These are phyloP conservation scores for Penicillium cinerascens DNA, from an alignment of 495 filamentous ascomycete genomes.

Conservation along the genomic window DNA sequence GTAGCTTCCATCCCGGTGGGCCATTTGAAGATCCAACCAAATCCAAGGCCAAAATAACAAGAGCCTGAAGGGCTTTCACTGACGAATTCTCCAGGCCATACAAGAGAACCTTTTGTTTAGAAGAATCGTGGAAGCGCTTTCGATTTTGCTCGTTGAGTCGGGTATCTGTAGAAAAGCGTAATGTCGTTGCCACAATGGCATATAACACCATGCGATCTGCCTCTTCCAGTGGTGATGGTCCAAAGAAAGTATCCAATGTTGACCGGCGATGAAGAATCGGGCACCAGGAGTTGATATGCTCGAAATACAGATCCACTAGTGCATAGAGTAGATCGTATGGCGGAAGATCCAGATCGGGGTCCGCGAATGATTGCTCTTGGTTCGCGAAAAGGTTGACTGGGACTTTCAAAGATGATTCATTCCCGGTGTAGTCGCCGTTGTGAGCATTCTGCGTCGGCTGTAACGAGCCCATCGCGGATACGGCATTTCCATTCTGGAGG, in stretches of 20 bases:
- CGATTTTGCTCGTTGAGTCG: constrained; percentile 68
- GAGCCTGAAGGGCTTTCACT: constrained; percentile 79
- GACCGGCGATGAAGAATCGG: constrained; percentile 80
- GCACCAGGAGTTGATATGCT: constrained; percentile 88
- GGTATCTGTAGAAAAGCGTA: constrained; percentile 74
- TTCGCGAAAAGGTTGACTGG: constrained; percentile 42
- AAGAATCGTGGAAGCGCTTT: constrained; percentile 69
- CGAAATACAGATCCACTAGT: constrained; percentile 82
- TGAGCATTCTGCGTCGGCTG: constrained; percentile 20
- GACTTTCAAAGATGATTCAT: constrained; percentile 44
- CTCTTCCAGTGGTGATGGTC: constrained; percentile 68
- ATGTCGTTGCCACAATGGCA: constrained; percentile 79
- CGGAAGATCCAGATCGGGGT: constrained; percentile 72
- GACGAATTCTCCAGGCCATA: constrained; percentile 85
- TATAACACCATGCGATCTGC: constrained; percentile 79
- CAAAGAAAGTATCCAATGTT: constrained; percentile 79
- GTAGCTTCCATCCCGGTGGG: constrained; percentile 82
- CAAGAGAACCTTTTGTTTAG: constrained; percentile 80
- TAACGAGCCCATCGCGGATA: constrained; percentile 19
- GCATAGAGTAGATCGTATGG: constrained; percentile 82
- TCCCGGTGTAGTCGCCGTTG: constrained; percentile 38
- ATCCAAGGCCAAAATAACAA: constrained; percentile 79
- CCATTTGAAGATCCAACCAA: constrained; percentile 77
- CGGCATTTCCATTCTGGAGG: constrained; percentile 19
- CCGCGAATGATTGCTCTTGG: constrained; percentile 42